Conservation (phyloP, 2,329 filamentous ascomycete species). For the Aspergillus quadrilineatus region DNA sequence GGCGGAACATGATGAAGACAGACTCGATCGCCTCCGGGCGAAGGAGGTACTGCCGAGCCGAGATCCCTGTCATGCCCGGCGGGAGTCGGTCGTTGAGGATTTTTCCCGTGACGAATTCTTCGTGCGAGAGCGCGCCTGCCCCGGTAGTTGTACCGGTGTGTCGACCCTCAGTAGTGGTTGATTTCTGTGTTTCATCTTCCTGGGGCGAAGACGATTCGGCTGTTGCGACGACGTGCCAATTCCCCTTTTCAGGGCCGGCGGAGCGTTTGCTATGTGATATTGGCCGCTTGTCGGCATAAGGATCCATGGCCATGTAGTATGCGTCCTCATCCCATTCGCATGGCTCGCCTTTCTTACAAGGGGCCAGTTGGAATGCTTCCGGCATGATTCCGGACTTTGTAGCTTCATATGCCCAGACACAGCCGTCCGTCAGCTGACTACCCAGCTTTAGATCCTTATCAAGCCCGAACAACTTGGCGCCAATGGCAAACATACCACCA, state of each 20-base stretch:
- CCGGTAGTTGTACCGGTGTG: not conserved
- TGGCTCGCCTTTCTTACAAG: slow-evolving; percentile 45
- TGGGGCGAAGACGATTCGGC: not conserved
- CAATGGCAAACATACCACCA: slow-evolving; percentile 63
- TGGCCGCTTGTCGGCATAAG: slow-evolving; percentile 29
- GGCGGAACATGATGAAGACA: slow-evolving; percentile 73
- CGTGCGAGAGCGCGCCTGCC: slow-evolving; percentile 31
- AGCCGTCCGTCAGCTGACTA: slow-evolving; percentile 58
- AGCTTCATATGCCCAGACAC: slow-evolving; percentile 62
- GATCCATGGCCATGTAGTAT: slow-evolving; percentile 49
- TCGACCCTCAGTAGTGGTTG: not conserved
- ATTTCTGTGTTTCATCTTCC: slow-evolving; percentile 1
- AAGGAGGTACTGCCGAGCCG: slow-evolving; percentile 41
- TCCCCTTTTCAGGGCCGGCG: slow-evolving; percentile 15
- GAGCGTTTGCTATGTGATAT: slow-evolving; percentile 12
- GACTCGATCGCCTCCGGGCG: slow-evolving; percentile 76
- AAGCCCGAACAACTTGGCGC: slow-evolving; percentile 57
- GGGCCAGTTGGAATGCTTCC: slow-evolving; percentile 55
- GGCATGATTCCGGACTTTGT: slow-evolving; percentile 62
- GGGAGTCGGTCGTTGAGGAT: slow-evolving; percentile 47
- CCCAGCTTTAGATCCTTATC: slow-evolving; percentile 56
- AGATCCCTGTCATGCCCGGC: slow-evolving; percentile 42
- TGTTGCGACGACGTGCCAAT: slow-evolving; percentile 22
- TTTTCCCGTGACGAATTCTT: slow-evolving; percentile 39
- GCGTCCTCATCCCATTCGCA: slow-evolving; percentile 57